phyloP scores from a whole-genome alignment of 164 flowering plant species.

The Liquidambar formosana region DNA sequence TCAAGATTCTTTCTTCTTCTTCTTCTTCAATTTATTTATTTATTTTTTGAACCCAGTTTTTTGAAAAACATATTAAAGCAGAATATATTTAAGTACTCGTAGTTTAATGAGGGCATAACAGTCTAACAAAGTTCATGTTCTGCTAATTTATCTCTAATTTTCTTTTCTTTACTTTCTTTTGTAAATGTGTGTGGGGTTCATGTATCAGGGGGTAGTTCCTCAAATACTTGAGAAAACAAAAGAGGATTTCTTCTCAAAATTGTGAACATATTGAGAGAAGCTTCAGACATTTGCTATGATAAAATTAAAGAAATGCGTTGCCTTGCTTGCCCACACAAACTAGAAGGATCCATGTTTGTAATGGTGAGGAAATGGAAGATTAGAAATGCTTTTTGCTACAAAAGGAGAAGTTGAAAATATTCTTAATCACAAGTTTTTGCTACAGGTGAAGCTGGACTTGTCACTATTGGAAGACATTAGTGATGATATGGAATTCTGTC shows the following conservation, averaged over 20 bases:
- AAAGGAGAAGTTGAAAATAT: neutral
- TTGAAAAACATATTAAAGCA: too few species aligned
- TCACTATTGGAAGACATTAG: conserved; percentile 34
- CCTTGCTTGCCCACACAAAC: conserved; percentile 47
- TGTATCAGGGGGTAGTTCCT: conserved; percentile 49
- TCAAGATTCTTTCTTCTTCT: neutral
- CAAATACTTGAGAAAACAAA: conserved; percentile 36
- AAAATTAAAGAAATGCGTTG: conserved; percentile 40
- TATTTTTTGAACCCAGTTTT: too few species aligned
- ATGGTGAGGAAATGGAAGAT: conserved; percentile 30
- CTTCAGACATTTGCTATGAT: conserved; percentile 31
- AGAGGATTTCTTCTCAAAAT: conserved; percentile 32
- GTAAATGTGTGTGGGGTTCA: neutral
- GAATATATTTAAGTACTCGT: too few species aligned
- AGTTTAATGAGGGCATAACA: too few species aligned
- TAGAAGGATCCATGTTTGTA: conserved; percentile 49
- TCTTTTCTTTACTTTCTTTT: neutral
- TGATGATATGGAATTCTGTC: conserved; percentile 46
- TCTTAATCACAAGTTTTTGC: neutral
- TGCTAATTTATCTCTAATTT: too few species aligned
- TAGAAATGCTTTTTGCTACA: neutral
- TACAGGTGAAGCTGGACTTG: conserved; percentile 41
- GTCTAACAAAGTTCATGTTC: too few species aligned
- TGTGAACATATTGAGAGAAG: conserved; percentile 21
- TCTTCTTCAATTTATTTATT: too few species aligned